Conservation (phyloP, 345 rosid genomes). For the Gossypium bickii region DNA sequence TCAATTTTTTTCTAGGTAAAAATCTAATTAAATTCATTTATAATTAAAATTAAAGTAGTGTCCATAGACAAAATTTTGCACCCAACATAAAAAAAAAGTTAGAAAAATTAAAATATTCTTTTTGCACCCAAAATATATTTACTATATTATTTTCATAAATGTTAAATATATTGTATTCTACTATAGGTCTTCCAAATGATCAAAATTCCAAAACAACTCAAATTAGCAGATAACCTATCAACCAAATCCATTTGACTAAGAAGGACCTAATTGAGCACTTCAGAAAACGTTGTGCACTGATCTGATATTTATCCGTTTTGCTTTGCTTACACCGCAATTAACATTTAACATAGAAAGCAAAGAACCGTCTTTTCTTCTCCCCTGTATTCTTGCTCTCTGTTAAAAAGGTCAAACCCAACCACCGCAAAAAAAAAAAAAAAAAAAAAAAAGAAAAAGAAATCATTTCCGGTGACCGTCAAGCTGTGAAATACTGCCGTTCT, state of each 20-base stretch:
- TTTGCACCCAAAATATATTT: no score
- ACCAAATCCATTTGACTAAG: background rate
- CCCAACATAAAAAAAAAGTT: no score
- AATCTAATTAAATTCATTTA: no score
- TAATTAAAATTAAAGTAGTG: no score
- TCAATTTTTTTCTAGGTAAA: no score
- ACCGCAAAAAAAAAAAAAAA: background rate
- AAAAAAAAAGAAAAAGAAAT: background rate
- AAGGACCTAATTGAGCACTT: background rate
- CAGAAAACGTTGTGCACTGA: background rate
- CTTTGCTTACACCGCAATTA: slow-evolving; percentile 31
- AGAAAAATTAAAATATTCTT: no score
- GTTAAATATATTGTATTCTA: no score
- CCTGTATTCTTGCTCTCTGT: slow-evolving; percentile 18
- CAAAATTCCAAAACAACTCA: background rate
- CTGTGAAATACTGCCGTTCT: background rate
- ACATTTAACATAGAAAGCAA: slow-evolving; percentile 24
- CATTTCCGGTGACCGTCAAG: slow-evolving; percentile 9
- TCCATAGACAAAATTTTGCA: no score
- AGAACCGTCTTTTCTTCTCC: slow-evolving; percentile 32
- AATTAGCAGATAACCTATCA: background rate
- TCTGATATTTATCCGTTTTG: background rate
- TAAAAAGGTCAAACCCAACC: slow-evolving; percentile 35
- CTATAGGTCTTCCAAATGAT: no score
- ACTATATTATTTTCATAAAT: no score